These are phyloP conservation scores for Naganishia cerealis DNA, from an alignment of 1,284 basidiomycete genomes.

Conservation along the genomic window DNA sequence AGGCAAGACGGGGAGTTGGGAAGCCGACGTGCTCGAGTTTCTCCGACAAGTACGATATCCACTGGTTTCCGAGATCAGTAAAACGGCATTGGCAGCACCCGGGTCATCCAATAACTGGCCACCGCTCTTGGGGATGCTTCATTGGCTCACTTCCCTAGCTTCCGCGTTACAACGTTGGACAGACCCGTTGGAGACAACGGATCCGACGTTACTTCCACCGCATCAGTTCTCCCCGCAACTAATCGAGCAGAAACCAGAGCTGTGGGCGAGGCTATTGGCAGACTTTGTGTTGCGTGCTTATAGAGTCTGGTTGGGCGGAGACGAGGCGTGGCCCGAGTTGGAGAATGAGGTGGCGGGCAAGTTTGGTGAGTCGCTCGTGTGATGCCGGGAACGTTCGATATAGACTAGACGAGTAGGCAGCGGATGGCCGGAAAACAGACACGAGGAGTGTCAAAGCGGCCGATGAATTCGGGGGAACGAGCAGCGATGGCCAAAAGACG, in stretches of 20 bases:
- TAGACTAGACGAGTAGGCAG: no score
- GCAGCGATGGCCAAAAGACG: no score
- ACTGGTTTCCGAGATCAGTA: constrained; percentile 68
- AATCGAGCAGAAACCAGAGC: constrained; percentile 28
- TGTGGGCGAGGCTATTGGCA: constrained; percentile 18
- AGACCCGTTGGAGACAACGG: constrained; percentile 40
- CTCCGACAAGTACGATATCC: constrained; percentile 76
- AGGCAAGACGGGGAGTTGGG: constrained; percentile 56
- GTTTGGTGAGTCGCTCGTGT: constrained; percentile 9
- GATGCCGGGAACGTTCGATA: no score
- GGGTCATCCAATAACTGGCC: constrained; percentile 84
- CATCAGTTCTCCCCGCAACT: constrained; percentile 59
- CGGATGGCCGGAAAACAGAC: no score
- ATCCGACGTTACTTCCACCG: constrained; percentile 21
- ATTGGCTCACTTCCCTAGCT: constrained; percentile 76
- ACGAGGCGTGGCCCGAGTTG: constrained; percentile 22
- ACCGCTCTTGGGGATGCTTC: constrained; percentile 71
- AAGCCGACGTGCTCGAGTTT: constrained; percentile 74
- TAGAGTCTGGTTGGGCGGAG: constrained; percentile 11
- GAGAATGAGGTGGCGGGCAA: constrained; percentile 5
- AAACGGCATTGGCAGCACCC: constrained; percentile 78
- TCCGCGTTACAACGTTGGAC: constrained; percentile 33
- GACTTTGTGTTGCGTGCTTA: constrained; percentile 26
- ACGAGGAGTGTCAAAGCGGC: no score
- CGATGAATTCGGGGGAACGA: no score